Evolutionary conservation across 768 basidiomycete genomes (phyloP).

Genomic region (Ramaria sp.): DNA sequence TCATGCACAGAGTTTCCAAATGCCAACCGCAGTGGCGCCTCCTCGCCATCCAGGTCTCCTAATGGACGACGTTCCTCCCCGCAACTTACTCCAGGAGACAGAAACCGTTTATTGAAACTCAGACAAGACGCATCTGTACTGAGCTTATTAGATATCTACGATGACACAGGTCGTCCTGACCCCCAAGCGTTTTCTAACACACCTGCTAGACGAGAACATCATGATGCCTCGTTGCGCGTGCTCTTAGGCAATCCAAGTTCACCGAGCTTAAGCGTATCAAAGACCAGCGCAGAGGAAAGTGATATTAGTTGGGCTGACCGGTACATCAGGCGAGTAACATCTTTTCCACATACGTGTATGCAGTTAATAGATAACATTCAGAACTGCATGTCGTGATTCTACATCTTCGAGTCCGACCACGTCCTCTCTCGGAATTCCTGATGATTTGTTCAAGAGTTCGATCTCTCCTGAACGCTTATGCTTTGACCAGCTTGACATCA

Average conservation of each 20-base stretch:
- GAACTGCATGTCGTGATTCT: constrained; percentile 33
- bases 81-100: constrained; percentile 33
- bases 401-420: constrained; percentile 25
- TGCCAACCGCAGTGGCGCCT: constrained; percentile 33
- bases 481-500: constrained; percentile 33
- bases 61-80: constrained; percentile 13
- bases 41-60: constrained; percentile 17
- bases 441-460: constrained; percentile 27
- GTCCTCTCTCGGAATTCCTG: constrained; percentile 37
- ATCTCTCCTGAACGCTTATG: constrained; percentile 19
- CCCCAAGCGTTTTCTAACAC: constrained; percentile 56
- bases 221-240: constrained; percentile 65
- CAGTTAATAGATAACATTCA: background rate
- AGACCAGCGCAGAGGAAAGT: constrained; percentile 41
- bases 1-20: constrained; percentile 56
- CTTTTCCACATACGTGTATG: background rate
- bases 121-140: constrained; percentile 72
- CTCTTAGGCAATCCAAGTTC: constrained; percentile 41
- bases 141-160: constrained; percentile 62
- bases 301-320: constrained; percentile 79
- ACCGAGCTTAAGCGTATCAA: constrained; percentile 16
- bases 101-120: constrained; percentile 43
- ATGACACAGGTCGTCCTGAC: constrained; percentile 56
- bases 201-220: constrained; percentile 31
- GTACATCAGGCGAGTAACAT: constrained; percentile 44